Base-by-base conservation (phyloP, 169 alveolate genomes). In the Plasmodium malariae region DNA sequence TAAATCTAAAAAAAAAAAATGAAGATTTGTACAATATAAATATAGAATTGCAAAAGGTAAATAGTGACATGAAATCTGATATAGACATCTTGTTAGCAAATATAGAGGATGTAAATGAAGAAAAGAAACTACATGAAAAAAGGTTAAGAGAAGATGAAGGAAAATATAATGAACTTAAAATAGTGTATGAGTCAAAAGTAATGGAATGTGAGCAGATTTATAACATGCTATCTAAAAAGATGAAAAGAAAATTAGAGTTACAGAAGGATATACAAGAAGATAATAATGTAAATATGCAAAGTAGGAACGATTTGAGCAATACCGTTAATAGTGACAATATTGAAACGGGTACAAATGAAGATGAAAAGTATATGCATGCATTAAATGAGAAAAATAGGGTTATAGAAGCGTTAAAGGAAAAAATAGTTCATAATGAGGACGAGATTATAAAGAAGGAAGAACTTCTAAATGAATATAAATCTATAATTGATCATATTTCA, bases 11-110 rank as follows among this genome's bases (percentile, higher is more conserved):
- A 59, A 57, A 67, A 26, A 63, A 80, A 55, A 80, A 80, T 67
- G 72, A 80, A 17, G 72, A 80, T 5, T 43, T 80, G 19, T 45
- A 67, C 28, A 80, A 19, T 14, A 45, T 80, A 59, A 80, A 60
- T 30, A 49, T 21, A 49, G 90, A 51, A 67, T 32, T 80, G 2
- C 70, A 67, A 80, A 32, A 80, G 30, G 70, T 72, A 11, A 80
- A 51, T 67, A 80, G 43, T 28, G 90, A 80, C 59, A 80, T 80
- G 90, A 32, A 83, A 32, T 26, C 36, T 12, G 90, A 80, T 48
- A 80, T 80, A 32, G 90, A 80, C 67, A 40, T 80, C 5, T 43
- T 80, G 17, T 48, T 80, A 24, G 21, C 72, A 30, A 80, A 80
- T 45, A 55, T 80, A 32, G 83, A 80, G 17, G 59, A 80, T 19